Evolutionary conservation across 352 stramenopile species (phyloP), one percentile per base, ranked within the genome.

Genomic region (Globisporangium cederbergense): DNA sequence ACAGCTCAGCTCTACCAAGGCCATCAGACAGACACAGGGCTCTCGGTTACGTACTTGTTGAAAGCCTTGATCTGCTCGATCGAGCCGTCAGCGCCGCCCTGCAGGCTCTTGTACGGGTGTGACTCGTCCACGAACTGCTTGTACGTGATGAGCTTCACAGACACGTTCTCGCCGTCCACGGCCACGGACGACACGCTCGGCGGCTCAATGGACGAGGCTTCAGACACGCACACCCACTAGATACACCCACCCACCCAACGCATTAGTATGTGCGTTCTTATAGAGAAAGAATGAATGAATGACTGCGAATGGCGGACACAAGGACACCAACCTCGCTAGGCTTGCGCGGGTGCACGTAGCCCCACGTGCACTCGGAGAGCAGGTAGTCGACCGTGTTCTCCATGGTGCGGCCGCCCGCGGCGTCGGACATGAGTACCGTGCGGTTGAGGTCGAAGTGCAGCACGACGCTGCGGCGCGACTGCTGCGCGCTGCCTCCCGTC

Each of bases 361-460:
- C 85, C 80, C 84, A 95, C 50, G 79, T 83, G 64, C 83, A 92
- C 70, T 95, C 86, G 22, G 85, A 84, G 36, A 95, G 75, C 7
- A 95, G 74, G 64, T 93, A 95, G 67, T 93, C 83, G 62, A 95
- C 81, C 18, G 86, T 95, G 70, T 96, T 88, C 71, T 95, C 81
- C 80, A 96, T 92, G n/a, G 78, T 91, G 50, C 89, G 85, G 25
- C 86, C 84, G 54, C 86, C 89, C 20, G 88, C 86, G n/a, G 85
- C 81, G 65, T 97, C 89, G 58, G 89, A 94, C 88, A 96, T 96
- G 68, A 97, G 78, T 40, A 96, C 71, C 43, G 89, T 96, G 53
- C 87, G 87, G 77, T 97, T 97, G 57, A 96, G 70, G 63, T 97
- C 89, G 59, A 96, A 94, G 68, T 96, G 84, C 58, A 96, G 78